Base-by-base conservation (phyloP, 495 filamentous ascomycete genomes). In the Lophium mytilinum region DNA sequence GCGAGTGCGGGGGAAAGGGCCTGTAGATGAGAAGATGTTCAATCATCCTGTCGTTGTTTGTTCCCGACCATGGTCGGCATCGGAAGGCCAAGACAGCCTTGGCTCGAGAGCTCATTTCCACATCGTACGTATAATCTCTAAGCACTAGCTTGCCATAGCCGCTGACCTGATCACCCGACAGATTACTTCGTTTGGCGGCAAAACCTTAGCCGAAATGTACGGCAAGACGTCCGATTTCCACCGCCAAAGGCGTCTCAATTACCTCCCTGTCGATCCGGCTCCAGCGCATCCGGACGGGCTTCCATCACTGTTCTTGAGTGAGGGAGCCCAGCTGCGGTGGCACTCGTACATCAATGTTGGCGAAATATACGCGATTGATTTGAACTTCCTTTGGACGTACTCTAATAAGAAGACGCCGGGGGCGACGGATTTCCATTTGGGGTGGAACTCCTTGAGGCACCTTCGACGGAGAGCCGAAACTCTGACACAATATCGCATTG, bases 171-270 rank as follows among this genome's bases (percentile, higher is more conserved):
- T 2, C 4, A 21, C 21, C 4, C n/a, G n/a, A 0, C 40, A 65
- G 62, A 58, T 65, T 14, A 65, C 62, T 1, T 65, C 62, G 11
- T 65, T 65, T 24, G 54, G 58, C 51, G 62, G 62, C 43, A 65
- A 61, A 35, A 57, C 48, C 33, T 52, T 65, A 24, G 42, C 61
- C 35, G 62, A 65, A 34, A 61, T 65, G 24, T 65, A 65, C 47
- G 50, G 54, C 43, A 65, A 65, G 43, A 12, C 57, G 37, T 61
- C 58, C 52, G 57, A 65, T 19, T 65, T 61, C 39, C 62, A 65
- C 19, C 35, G 50, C 8, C 58, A 57, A 35, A 53, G 54, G 1
- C 57, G 62, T 4, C 58, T 58, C 0, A 52, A 55, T 54, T 65
- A 65, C 35, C 58, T 65, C 10, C 62, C 62, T 1, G 52, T 65